These are phyloP conservation scores for Phytophthora meadii DNA, from an alignment of 352 stramenopile species.

Conservation along the genomic window DNA sequence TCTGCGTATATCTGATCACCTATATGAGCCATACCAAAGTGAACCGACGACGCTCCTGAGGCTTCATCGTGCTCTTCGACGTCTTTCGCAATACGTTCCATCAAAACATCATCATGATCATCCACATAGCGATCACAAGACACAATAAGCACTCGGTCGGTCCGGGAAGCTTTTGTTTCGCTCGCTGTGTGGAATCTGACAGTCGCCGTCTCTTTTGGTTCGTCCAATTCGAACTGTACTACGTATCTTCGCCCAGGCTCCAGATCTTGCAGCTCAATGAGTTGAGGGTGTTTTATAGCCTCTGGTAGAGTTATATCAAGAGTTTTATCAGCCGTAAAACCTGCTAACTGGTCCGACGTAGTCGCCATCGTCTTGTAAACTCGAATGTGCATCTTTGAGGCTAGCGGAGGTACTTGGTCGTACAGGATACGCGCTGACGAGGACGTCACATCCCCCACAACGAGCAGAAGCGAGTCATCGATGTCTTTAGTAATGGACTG, in stretches of 20 bases:
- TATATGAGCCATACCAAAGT: conserved; percentile 64
- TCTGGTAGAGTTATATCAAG: conserved; percentile 4
- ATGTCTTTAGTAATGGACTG: conserved; percentile 13
- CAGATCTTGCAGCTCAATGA: conserved; percentile 44
- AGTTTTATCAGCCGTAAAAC: conserved; percentile 3
- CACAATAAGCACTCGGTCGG: conserved; percentile 45
- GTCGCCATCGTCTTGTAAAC: conserved; percentile 20
- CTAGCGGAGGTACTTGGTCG: conserved; percentile 32
- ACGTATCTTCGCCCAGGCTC: conserved; percentile 46
- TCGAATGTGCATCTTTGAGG: conserved; percentile 23
- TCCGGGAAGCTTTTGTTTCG: background rate
- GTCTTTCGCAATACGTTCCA: conserved; percentile 45
- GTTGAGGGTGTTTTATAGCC: conserved; percentile 19
- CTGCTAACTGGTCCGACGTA: conserved; percentile 4
- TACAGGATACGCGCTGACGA: conserved; percentile 56
- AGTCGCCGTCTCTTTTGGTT: conserved; percentile 13
- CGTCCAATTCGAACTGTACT: conserved; percentile 39
- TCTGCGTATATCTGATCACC: conserved; percentile 72
- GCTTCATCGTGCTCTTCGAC: conserved; percentile 46
- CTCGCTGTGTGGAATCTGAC: conserved; percentile 47
- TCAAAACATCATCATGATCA: conserved; percentile 59
- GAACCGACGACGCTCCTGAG: conserved; percentile 25
- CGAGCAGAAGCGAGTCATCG: conserved; percentile 44
- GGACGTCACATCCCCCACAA: conserved; percentile 59
- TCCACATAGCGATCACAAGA: conserved; percentile 74